These are phyloP conservation scores for Ensete ventricosum DNA, from an alignment of 176 grass and related monocot genomes.

Conservation along the genomic window DNA sequence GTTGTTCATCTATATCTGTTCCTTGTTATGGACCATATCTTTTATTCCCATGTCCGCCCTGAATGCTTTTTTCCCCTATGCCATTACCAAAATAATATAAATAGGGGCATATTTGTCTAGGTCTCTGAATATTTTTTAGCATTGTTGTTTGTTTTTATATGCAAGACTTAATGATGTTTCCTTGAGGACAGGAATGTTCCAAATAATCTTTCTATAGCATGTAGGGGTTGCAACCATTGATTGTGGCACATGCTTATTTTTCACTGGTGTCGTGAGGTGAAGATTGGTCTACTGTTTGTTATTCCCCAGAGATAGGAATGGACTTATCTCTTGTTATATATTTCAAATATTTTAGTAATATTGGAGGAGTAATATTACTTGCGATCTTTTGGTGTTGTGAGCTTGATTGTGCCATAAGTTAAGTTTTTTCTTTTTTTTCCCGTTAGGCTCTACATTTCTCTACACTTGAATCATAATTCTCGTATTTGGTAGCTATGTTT, in stretches of 20 bases:
- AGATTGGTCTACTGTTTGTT: slow-evolving; percentile 1
- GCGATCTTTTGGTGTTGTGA: neutral
- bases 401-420: neutral
- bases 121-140: no score
- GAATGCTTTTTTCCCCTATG: no score
- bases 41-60: neutral
- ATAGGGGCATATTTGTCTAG: no score
- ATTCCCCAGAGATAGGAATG: slow-evolving; percentile 3
- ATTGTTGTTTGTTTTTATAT: no score
- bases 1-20: neutral
- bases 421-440: neutral
- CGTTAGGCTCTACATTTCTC: slow-evolving; percentile 8
- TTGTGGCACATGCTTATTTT: slow-evolving; percentile 25
- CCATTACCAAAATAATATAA: no score
- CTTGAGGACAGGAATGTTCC: neutral
- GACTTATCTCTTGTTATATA: neutral
- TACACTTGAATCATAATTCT: slow-evolving; percentile 13
- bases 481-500: neutral
- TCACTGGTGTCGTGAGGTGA: slow-evolving; percentile 20
- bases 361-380: neutral
- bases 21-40: neutral
- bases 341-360: neutral
- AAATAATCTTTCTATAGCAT: slow-evolving; percentile 20
- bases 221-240: slow-evolving; percentile 24
- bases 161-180: no score